Evolutionary conservation across 2,329 filamentous ascomycete species (phyloP), one percentile per base, ranked within the genome.

Genomic region (Colletotrichum theobromicola): DNA sequence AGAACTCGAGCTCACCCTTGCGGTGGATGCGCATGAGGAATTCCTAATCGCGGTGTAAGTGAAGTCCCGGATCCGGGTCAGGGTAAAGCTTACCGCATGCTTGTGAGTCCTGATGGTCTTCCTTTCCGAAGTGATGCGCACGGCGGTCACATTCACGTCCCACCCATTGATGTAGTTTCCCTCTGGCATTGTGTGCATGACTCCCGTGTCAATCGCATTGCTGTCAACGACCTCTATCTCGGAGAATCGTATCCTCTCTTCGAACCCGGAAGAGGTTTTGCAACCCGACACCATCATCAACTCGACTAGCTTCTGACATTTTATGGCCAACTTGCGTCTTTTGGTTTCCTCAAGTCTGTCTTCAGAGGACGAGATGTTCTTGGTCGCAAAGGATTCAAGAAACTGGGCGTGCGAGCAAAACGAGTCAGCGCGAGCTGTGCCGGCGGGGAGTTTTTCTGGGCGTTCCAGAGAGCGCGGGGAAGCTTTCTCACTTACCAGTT

Each of bases 271-370:
- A 5, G 97, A 95, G 1, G 97, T 99, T 37, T 94, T 95, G 72
- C 99, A 94, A 46, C 97, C 97, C 9, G 96, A 98, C 10, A 99
- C 97, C 95, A 99, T 98, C 97, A 99, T 99, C 75, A 99, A 88
- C 88, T 99, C 97, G 13, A 99, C 95, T 72, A 99, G 87, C 87
- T 99, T 99, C 83, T 97, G 93, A 62, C 94, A 95, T 89, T 99
- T 99, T 79, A 93, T 89, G 5, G 97, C 96, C 77, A 99, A 87
- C 84, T 99, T 99, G 77, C 93, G 90, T 73, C 97, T 91, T 87
- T 99, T 99, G 12, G 97, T 98, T 84, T 98, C 95, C 85, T 99
- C 97, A 34, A 98, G 87, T 5, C 97, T 92, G 82, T 99, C 97
- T 85, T 98, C 97, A 7, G 96, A 98, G 7, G 96, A 98, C 3